Conservation (phyloP, 495 filamentous ascomycete genomes). For the Entonaema liquescens region DNA sequence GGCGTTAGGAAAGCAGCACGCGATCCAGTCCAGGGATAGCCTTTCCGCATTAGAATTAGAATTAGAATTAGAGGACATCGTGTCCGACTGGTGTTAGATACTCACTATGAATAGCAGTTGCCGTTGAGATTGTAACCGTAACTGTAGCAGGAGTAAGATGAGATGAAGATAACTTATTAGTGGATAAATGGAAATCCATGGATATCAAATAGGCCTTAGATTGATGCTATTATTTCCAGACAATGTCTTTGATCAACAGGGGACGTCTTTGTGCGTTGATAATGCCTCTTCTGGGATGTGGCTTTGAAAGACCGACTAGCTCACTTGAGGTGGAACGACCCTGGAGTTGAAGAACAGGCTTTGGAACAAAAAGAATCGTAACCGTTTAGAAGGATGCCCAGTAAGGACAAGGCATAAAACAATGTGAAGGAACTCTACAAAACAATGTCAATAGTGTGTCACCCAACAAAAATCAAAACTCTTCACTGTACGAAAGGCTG, state of each 20-base stretch:
- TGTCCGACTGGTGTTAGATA: background rate
- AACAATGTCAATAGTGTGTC: conserved; percentile 1
- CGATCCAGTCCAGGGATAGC: background rate
- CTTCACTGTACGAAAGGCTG: background rate
- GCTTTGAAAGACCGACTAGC: background rate
- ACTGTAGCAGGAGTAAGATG: background rate
- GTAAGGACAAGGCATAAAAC: background rate
- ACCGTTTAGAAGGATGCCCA: conserved; percentile 3
- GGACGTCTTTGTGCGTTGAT: conserved; percentile 5
- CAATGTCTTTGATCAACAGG: conserved; percentile 6
- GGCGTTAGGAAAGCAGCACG: too few relatives aligned
- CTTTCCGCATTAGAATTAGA: background rate
- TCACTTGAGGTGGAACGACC: conserved; percentile 1
- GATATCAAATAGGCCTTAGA: background rate
- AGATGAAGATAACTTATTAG: background rate
- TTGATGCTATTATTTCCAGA: background rate
- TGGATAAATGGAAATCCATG: background rate
- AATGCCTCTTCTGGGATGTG: background rate
- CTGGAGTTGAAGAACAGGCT: background rate
- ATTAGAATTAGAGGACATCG: background rate
- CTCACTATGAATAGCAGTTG: background rate
- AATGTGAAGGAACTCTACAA: background rate
- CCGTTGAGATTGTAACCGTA: background rate
- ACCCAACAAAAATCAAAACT: background rate
- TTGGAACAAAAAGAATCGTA: conserved; percentile 2